Evolutionary conservation across 148 eudicot genomes (phyloP), one percentile per base, ranked within the genome.

Genomic region (Chenopodium album): DNA sequence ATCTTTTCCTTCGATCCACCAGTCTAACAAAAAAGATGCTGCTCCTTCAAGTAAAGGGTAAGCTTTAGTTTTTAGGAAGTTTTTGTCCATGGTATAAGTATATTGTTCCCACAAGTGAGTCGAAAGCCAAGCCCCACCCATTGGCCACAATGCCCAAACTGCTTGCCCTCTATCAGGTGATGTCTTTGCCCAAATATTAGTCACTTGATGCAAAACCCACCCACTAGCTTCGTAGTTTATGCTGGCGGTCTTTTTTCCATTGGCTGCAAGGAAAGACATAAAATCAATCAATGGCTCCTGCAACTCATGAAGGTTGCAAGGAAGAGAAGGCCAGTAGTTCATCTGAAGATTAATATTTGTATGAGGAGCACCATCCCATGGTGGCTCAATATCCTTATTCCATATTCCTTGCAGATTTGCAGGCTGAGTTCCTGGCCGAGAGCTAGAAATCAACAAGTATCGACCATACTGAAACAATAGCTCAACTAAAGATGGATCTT

Each of bases 101-200:
- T 90, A 95, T 77, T 95, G 96, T 80, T 93, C 97, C 98, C 98
- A 95, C 32, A 93, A 83, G 88, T 95, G 98, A 41, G 98, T 95
- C 71, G 92, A 88, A 81, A 93, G 89, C 98, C 98, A 95, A 46
- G 97, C 97, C 56, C 97, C 98, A 47, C 98, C 98, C 98, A 95
- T 93, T 1, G 92, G 98, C 98, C 98, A 95, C 54, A 92, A 71
- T 17, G 97, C 93, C 98, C 98, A 95, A 44, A 92, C 90, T 32
- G 98, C 90, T 52, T 84, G 64, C 63, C 98, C 97, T 69, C 82
- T 70, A 78, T 92, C 92, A 1, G 95, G 92, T 63, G 93, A 90
- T 52, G 97, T 91, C 90, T 92, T 95, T 23, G 93, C 98, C 98
- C 98, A 95, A 60, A 93, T 78, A 80, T 95, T 97, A 37, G 98